phyloP scores from a whole-genome alignment of 805 yeast genomes.

The Starmerella bombicola region DNA sequence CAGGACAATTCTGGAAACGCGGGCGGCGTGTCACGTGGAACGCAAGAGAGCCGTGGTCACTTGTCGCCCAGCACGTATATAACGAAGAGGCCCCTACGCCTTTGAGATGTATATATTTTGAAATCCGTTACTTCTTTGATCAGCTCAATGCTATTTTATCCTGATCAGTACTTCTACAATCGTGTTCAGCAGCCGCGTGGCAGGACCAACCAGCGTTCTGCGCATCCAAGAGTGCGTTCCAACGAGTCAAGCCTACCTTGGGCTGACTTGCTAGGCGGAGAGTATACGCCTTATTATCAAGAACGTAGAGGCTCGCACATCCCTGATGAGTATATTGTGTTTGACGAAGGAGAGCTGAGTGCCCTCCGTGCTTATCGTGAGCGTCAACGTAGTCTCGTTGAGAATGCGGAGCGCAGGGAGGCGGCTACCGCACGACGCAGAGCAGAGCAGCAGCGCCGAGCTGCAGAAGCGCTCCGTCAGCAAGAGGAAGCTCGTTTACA shows the following conservation, averaged over 20 bases:
- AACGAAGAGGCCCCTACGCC: too few species aligned
- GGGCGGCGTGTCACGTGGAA: too few species aligned
- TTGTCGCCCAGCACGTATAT: too few species aligned
- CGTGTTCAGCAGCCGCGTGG: neutral
- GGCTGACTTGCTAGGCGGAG: neutral
- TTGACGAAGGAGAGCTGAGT: conserved; percentile 14
- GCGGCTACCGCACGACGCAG: conserved; percentile 4
- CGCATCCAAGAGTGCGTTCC: neutral
- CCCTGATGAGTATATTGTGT: conserved; percentile 6
- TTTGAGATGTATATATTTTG: too few species aligned
- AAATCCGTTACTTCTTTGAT: too few species aligned
- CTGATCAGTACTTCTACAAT: conserved; percentile 14
- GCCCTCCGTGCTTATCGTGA: conserved; percentile 13
- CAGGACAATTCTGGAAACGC: too few species aligned
- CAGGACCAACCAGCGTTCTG: neutral
- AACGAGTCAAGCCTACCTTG: neutral
- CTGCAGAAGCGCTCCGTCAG: neutral
- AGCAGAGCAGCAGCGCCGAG: conserved; percentile 10
- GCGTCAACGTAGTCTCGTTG: conserved; percentile 2
- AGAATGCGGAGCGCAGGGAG: conserved; percentile 8
- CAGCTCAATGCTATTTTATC: conserved; percentile 16
- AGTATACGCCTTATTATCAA: neutral
- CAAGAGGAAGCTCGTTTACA: conserved; percentile 1
- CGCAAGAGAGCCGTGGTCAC: too few species aligned
- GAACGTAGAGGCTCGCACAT: neutral